phyloP scores from a whole-genome alignment of 2,329 filamentous ascomycete genomes.

The Dactylellina sp. region DNA sequence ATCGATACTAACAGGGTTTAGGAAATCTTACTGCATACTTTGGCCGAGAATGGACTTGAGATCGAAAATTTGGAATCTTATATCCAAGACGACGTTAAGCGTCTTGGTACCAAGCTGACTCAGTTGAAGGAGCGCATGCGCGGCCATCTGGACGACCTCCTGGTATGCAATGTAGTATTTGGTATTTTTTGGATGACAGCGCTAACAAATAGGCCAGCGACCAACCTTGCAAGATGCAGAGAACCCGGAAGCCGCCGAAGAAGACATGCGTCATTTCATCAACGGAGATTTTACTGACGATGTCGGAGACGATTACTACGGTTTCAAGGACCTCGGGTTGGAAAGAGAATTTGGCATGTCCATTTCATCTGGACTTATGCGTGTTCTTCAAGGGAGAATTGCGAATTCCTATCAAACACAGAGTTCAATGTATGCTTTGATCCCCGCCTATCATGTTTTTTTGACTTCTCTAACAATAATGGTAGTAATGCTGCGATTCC shows the following conservation, averaged over 20 bases:
- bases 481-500: constrained; percentile 71
- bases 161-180: constrained; percentile 65
- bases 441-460: constrained; percentile 18
- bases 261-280: constrained; percentile 96
- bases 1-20: constrained; percentile 64
- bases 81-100: constrained; percentile 91
- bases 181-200: background rate
- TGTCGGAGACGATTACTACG: constrained; percentile 98
- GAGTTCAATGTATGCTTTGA: constrained; percentile 68
- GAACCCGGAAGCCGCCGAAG: constrained; percentile 90
- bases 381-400: constrained; percentile 91
- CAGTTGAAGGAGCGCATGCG: constrained; percentile 96
- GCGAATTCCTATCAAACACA: constrained; percentile 86
- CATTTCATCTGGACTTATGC: constrained; percentile 88
- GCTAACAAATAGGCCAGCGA: constrained; percentile 67
- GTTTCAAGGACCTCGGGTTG: constrained; percentile 93
- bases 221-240: constrained; percentile 88
- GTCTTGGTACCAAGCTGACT: constrained; percentile 80
- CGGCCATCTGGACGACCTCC: constrained; percentile 87
- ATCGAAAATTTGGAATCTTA: constrained; percentile 85
- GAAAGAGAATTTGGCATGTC: constrained; percentile 90
- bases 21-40: constrained; percentile 85
- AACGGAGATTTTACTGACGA: constrained; percentile 98
- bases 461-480: constrained; percentile 50
- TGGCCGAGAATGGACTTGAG: constrained; percentile 85